Evolutionary conservation across 495 filamentous ascomycete genomes (phyloP).

Genomic region (Trichoderma orchidacearum): DNA sequence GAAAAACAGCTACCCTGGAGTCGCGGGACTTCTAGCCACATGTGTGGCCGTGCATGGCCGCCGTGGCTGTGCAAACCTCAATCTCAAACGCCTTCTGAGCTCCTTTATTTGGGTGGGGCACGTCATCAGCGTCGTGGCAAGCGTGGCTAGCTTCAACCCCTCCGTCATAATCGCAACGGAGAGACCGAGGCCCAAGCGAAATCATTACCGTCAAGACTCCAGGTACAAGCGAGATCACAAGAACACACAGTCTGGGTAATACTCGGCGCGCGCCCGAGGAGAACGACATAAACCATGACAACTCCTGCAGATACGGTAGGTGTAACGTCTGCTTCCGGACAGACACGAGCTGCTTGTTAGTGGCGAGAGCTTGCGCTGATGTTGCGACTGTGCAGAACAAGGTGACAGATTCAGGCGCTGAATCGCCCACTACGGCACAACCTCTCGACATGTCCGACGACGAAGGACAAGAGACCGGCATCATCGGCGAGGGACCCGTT

Average conservation of each 20-base stretch:
- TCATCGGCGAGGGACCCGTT: conserved; percentile 19
- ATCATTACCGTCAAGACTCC: not conserved
- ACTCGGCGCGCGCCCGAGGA: not conserved
- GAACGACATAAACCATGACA: not conserved
- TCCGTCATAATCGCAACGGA: conserved; percentile 1
- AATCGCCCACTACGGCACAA: conserved; percentile 75
- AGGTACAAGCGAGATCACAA: not conserved
- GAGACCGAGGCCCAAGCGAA: not conserved
- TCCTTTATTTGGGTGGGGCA: not conserved
- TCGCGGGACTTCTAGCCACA: not conserved
- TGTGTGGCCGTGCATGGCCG: not conserved
- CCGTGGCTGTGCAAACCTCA: not conserved
- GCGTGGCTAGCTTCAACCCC: not conserved
- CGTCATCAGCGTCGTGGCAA: not conserved
- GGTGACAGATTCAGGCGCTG: conserved; percentile 23
- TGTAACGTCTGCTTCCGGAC: not conserved
- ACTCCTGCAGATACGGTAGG: not conserved
- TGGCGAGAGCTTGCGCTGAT: not conserved
- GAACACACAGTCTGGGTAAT: not conserved
- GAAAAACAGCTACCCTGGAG: no score
- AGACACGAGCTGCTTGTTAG: not conserved
- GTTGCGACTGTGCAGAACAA: conserved; percentile 15
- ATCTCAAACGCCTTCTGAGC: not conserved
- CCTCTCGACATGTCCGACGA: conserved; percentile 84
- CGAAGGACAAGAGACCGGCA: conserved; percentile 47